A percentile compares a stretch with the other conserved stretches of the same genome.
Evolutionary conservation across 495 filamentous ascomycete genomes (phyloP).

Genomic region (Polyplosphaeria fusca): DNA sequence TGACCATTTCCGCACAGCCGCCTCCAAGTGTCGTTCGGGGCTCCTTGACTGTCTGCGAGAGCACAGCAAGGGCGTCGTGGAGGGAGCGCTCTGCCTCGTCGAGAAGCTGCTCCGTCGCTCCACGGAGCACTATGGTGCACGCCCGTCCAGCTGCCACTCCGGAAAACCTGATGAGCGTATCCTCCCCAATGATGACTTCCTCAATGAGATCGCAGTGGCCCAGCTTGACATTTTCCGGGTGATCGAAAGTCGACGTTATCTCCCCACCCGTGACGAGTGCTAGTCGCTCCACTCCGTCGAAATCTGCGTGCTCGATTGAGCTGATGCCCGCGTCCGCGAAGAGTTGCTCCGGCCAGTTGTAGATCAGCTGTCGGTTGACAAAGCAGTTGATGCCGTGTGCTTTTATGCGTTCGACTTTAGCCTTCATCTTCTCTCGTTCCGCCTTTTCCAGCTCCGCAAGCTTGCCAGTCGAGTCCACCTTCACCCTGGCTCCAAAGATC

Average conservation of each 20-base stretch:
- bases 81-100: slow-evolving; percentile 95
- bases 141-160: slow-evolving; percentile 91
- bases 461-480: slow-evolving; percentile 92
- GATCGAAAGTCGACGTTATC: slow-evolving; percentile 96
- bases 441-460: slow-evolving; percentile 95
- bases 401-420: slow-evolving; percentile 98
- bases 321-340: slow-evolving; percentile 97
- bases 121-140: slow-evolving; percentile 94
- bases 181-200: slow-evolving; percentile 96
- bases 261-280: slow-evolving; percentile 95
- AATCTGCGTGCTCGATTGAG: slow-evolving; percentile 98
- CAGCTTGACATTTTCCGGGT: slow-evolving; percentile 94
- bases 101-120: slow-evolving; percentile 92
- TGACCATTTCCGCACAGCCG: slow-evolving; percentile 96
- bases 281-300: slow-evolving; percentile 93
- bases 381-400: slow-evolving; percentile 99
- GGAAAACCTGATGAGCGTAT: slow-evolving; percentile 94
- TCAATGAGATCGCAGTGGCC: slow-evolving; percentile 94
- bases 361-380: slow-evolving; percentile 97
- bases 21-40: slow-evolving; percentile 91
- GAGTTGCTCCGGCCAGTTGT: slow-evolving; percentile 99
- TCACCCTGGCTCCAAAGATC: slow-evolving; percentile 95
- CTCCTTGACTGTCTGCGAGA: slow-evolving; percentile 95
- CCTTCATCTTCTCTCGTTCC: slow-evolving; percentile 98
- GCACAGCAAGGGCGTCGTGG: slow-evolving; percentile 92